Conservation (phyloP, 371 early-diverging fungal genomes). For the Rhizopus sp. region DNA sequence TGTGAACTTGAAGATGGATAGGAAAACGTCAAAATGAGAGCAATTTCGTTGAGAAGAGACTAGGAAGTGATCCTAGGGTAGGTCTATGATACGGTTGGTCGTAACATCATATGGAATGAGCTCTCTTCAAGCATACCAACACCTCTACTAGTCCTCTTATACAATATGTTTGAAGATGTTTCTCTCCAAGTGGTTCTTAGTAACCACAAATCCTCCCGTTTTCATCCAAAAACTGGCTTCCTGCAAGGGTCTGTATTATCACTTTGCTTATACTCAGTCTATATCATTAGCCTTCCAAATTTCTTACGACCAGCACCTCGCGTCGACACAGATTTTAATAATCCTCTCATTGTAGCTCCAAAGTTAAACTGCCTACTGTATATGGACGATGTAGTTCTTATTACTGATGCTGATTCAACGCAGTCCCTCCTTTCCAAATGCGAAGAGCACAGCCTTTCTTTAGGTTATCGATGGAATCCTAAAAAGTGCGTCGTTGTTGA, state of each 20-base stretch:
- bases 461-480: slow-evolving; percentile 26
- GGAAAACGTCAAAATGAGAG: no score
- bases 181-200: background rate
- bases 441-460: slow-evolving; percentile 6
- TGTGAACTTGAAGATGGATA: no score
- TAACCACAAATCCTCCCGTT: background rate
- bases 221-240: background rate
- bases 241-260: slow-evolving; percentile 11
- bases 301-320: background rate
- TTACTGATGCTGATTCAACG: slow-evolving; percentile 4
- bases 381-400: slow-evolving; percentile 12
- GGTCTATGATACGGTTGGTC: slow-evolving; percentile 26
- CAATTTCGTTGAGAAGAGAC: no score
- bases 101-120: slow-evolving; percentile 4
- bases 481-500: slow-evolving; percentile 17
- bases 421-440: slow-evolving; percentile 1
- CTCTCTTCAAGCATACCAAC: no score
- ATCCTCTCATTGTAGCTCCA: no score
- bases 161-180: slow-evolving; percentile 7
- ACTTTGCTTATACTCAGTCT: slow-evolving; percentile 11
- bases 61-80: no score
- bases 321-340: no score
- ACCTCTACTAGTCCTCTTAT: background rate
- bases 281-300: slow-evolving; percentile 14
- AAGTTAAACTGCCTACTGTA: slow-evolving; percentile 7